phyloP scores from a whole-genome alignment of 2,329 filamentous ascomycete species.

The Rutstroemia sp. region DNA sequence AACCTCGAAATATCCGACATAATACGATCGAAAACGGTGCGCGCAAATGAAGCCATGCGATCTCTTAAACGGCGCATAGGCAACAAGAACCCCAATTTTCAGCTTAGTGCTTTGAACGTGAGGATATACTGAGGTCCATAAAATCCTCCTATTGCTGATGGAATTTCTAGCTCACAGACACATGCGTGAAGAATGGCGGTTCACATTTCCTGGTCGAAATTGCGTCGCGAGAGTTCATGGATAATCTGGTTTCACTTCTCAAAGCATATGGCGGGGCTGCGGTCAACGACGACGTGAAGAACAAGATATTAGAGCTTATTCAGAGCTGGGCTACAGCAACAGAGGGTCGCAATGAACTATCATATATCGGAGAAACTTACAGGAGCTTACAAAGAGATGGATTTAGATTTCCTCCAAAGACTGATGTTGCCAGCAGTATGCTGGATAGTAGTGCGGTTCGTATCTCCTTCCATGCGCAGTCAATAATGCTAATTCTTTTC shows the following conservation, averaged over 20 bases:
- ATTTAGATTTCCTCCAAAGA: slow-evolving; percentile 80
- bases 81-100: slow-evolving; percentile 95
- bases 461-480: slow-evolving; percentile 16
- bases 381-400: slow-evolving; percentile 74
- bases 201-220: slow-evolving; percentile 93
- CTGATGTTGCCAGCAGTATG: slow-evolving; percentile 90
- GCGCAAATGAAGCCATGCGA: slow-evolving; percentile 96
- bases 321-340: slow-evolving; percentile 90
- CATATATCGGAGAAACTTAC: slow-evolving; percentile 87
- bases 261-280: slow-evolving; percentile 68
- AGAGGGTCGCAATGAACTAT: slow-evolving; percentile 73
- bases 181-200: slow-evolving; percentile 97
- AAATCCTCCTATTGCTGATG: slow-evolving; percentile 25
- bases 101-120: slow-evolving; percentile 90
- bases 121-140: neutral
- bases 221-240: slow-evolving; percentile 95
- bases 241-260: slow-evolving; percentile 85
- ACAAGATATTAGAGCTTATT: slow-evolving; percentile 87
- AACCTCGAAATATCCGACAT: slow-evolving; percentile 98
- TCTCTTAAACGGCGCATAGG: slow-evolving; percentile 89
- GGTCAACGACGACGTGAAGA: slow-evolving; percentile 77
- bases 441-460: slow-evolving; percentile 90
- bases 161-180: slow-evolving; percentile 73
- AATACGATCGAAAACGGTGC: slow-evolving; percentile 94
- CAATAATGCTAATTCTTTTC: slow-evolving; percentile 5